Conservation (phyloP, 257 asterid genomes). For the Lavandula angustifolia region DNA sequence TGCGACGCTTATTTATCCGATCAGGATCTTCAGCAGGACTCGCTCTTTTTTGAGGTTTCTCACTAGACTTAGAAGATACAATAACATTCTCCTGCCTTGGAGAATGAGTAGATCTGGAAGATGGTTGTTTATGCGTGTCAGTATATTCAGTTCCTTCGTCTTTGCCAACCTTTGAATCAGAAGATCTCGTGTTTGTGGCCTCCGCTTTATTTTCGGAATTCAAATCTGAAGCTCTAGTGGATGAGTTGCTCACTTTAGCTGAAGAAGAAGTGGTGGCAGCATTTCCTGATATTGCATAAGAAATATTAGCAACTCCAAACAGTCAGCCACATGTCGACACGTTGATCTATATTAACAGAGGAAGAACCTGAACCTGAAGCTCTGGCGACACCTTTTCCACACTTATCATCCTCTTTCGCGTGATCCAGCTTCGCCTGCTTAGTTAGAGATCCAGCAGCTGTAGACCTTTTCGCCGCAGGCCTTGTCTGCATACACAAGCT, state of each 20-base stretch:
- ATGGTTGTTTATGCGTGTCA: constrained; percentile 54
- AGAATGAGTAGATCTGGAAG: constrained; percentile 70
- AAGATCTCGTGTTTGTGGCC: constrained; percentile 42
- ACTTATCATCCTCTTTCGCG: constrained; percentile 72
- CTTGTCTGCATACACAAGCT: constrained; percentile 54
- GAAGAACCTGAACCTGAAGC: constrained; percentile 48
- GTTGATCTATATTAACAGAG: constrained; percentile 39
- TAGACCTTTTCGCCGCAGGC: constrained; percentile 60
- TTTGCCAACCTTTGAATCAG: constrained; percentile 61
- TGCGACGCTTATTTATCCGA: constrained; percentile 79
- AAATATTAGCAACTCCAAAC: constrained; percentile 44
- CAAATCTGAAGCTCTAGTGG: constrained; percentile 53
- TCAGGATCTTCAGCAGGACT: constrained; percentile 88
- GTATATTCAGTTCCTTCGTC: constrained; percentile 64
- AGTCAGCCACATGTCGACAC: constrained; percentile 37
- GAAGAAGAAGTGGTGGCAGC: constrained; percentile 40
- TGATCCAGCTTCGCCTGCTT: constrained; percentile 77
- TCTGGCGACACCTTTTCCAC: constrained; percentile 59
- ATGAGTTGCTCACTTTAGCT: constrained; percentile 51
- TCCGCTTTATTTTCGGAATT: constrained; percentile 59
- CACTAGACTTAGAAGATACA: constrained; percentile 52
- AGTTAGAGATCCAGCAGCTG: constrained; percentile 56
- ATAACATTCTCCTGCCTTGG: constrained; percentile 66
- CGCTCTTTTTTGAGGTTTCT: constrained; percentile 75
- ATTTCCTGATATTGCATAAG: constrained; percentile 58